Evolutionary conservation across 768 basidiomycete genomes (phyloP), one percentile per base, ranked within the genome.

Genomic region (Pleurotus giganteus): DNA sequence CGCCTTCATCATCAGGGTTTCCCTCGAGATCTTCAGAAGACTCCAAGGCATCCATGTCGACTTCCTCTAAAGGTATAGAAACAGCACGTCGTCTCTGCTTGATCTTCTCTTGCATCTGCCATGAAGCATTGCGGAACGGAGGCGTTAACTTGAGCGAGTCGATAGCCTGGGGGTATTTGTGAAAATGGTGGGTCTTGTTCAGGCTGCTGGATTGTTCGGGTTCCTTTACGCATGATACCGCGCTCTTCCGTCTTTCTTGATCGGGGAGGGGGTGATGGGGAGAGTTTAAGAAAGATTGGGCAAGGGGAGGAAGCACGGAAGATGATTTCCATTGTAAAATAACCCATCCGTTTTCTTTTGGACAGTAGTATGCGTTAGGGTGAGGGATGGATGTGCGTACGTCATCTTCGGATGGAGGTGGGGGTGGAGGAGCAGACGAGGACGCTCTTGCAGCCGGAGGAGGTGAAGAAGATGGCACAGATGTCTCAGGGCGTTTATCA

Each of bases 101-200:
- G 47, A 72, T 70, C 28, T 66, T 71, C 52, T 79, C 70, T 28
- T 71, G 63, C n/a, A 69, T 59, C 55, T 84, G 82, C 87, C 89
- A 89, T 59, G 80, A 76, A 54, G 83, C 81, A 36, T 75, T 70
- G 29, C 75, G 75, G 53, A 77, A 75, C 8, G 88, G 83, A 9
- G 85, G 83, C 12, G 79, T 82, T 19, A 93, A 78, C 58, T 80
- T 81, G 43, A 76, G 71, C n/a, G 86, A 77, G 63, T 90, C 86
- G 27, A 91, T 78, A 2, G 88, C 87, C 57, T 75, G 80, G 47
- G 76, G 75, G 60, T 91, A 92, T 53, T 75, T 78, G 66, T 94
- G 91, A 61, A 89, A 92, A 64, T 94, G 91, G 62, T 94, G 91
- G 0, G 89, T 88, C 63, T 79, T 72, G 68, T 91, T 89, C 26